Evolutionary conservation across 2,329 filamentous ascomycete species (phyloP).

Genomic region (Neonectria sp.): DNA sequence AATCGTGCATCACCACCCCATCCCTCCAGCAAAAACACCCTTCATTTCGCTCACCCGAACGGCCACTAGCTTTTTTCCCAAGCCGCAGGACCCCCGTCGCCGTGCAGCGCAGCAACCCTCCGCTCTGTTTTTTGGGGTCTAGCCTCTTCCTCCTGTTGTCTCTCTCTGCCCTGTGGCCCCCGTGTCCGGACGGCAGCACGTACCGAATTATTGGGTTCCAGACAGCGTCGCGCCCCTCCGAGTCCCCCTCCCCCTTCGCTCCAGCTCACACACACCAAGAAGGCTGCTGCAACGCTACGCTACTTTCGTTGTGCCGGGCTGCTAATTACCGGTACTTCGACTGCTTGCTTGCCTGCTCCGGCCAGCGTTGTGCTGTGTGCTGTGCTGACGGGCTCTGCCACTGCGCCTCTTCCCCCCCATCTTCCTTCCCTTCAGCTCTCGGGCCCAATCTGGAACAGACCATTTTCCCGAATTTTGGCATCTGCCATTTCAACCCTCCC

Average conservation of each 20-base stretch:
- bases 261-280: neutral
- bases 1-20: slow-evolving; percentile 14
- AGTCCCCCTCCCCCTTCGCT: neutral
- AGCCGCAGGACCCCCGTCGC: neutral
- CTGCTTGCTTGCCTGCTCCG: neutral
- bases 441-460: slow-evolving; percentile 32
- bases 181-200: slow-evolving; percentile 17
- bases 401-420: slow-evolving; percentile 21
- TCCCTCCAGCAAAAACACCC: slow-evolving; percentile 32
- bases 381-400: slow-evolving; percentile 15
- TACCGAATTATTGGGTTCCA: slow-evolving; percentile 27
- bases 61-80: slow-evolving; percentile 23
- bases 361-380: too few relatives aligned
- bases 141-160: neutral
- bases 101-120: too few relatives aligned
- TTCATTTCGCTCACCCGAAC: slow-evolving; percentile 45
- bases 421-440: slow-evolving; percentile 26
- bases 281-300: slow-evolving; percentile 5
- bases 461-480: slow-evolving; percentile 18
- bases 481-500: slow-evolving; percentile 21
- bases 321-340: neutral
- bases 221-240: neutral
- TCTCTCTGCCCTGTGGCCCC: neutral
- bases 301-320: neutral
- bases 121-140: neutral